Base-by-base conservation (phyloP, 768 basidiomycete species). In the Multifurca ochricompacta region DNA sequence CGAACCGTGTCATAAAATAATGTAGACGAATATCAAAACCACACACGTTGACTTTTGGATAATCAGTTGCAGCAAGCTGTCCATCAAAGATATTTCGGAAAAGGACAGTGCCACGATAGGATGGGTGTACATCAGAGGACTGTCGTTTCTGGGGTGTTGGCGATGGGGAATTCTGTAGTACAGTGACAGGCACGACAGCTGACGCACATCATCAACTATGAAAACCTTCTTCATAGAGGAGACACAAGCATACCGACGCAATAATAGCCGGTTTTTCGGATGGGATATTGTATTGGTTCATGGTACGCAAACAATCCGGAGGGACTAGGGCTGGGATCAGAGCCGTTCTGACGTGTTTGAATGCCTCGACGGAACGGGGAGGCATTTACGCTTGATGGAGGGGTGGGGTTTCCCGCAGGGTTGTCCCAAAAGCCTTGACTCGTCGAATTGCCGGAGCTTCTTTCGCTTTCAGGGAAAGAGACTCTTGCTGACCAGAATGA, bases 41-140 rank as follows among this genome's bases (percentile, higher is more conserved):
- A 68, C 89, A 63, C 67, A 96, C 93, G 54, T 81, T 85, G 67
- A 98, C 89, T 81, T 98, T 98, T 10, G 96, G 96, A 69, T 97
- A 96, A 67, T 99, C 96, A 5, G 88, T 79, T 6, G 94, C 93
- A 11, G 95, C 80, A 19, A 99, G 75, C 66, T 87, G 81, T 18
- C 96, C 96, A 25, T 85, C 74, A 65, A 97, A 97, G 2, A 77
- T 81, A 68, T 96, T 97, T 62, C 77, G 78, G 75, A 99, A 98
- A 42, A 87, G 72, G 34, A 97, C 87, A 31, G 73, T 71, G 13
- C 92, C 94, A 9, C 74, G 71, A 68, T 92, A 97, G 18, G 77
- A 74, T 23, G 92, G 85, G 64, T 96, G 93, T 59, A 79, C 69
- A 64, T 80, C 77, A 55, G 79, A 75, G 47, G 71, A 61, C 21